Percentiles rank a stretch among this genome's conserved stretches.
Evolutionary conservation across 129 eudicot species (phyloP).

Genomic region (Escallonia rubra): DNA sequence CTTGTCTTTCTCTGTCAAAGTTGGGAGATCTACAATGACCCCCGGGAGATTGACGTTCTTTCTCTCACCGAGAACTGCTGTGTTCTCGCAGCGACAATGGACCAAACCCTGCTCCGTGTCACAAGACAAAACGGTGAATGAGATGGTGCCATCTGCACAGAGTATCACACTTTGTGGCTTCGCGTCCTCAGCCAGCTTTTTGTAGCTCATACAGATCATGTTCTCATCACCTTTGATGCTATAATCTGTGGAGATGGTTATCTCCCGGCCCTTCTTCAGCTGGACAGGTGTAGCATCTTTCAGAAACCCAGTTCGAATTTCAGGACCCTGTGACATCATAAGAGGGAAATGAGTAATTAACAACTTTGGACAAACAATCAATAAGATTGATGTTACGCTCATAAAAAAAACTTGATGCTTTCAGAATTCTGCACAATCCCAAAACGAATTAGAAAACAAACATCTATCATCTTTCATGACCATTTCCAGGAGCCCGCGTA

Average conservation of each 20-base stretch:
- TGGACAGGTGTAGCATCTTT: constrained; percentile 30
- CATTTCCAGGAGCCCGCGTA: too few relatives aligned
- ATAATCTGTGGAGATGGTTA: constrained; percentile 29
- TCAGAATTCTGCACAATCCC: too few relatives aligned
- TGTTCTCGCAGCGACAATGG: constrained; percentile 31
- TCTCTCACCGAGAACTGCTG: constrained; percentile 30
- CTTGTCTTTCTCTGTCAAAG: constrained; percentile 34
- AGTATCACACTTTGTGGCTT: constrained; percentile 25
- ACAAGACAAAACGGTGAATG: constrained; percentile 30
- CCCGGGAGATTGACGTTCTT: constrained; percentile 41
- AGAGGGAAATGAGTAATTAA: background rate
- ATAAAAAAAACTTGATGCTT: too few relatives aligned
- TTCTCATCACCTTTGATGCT: constrained; percentile 27
- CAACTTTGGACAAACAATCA: background rate
- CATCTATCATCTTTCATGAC: too few relatives aligned
- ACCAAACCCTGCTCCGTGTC: constrained; percentile 24
- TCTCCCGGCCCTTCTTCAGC: constrained; percentile 29
- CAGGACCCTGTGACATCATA: constrained; percentile 29
- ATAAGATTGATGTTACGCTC: too few relatives aligned
- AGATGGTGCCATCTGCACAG: constrained; percentile 38
- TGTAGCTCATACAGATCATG: constrained; percentile 35
- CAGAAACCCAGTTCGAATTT: constrained; percentile 35
- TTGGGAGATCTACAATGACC: constrained; percentile 38
- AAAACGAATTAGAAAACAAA: too few relatives aligned
- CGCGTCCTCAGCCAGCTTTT: constrained; percentile 32